A percentile compares a stretch with the other conserved stretches of the same genome.
Conservation (phyloP, 257 asterid genomes). For the Solanum corneliomulleri region DNA sequence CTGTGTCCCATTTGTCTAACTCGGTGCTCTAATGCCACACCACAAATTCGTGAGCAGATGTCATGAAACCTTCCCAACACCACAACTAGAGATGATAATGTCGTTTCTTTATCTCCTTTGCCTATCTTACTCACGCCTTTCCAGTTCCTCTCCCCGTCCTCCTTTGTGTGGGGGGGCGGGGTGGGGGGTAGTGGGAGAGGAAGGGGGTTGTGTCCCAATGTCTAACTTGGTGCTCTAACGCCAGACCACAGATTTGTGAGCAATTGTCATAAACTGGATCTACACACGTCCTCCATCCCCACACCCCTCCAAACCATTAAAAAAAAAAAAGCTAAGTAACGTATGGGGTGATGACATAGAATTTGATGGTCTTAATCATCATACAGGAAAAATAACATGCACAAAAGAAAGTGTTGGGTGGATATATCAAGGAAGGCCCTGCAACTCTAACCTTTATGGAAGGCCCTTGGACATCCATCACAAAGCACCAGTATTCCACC, state of each 20-base stretch:
- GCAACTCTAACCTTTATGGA: slow-evolving; percentile 73
- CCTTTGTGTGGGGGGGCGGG: not conserved
- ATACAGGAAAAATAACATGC: not conserved
- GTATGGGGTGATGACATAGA: not conserved
- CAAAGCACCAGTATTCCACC: slow-evolving; percentile 97
- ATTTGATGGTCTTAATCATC: not conserved
- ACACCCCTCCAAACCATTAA: not conserved
- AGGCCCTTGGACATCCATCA: slow-evolving; percentile 98
- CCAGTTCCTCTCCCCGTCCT: not conserved
- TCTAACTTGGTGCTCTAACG: not conserved
- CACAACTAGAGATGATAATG: not conserved
- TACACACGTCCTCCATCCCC: not conserved
- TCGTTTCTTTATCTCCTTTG: not conserved
- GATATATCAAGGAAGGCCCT: not conserved
- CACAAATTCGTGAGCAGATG: not conserved
- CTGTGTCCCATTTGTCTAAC: not conserved
- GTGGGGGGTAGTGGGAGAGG: not conserved
- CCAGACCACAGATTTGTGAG: not conserved
- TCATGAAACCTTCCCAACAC: not conserved
- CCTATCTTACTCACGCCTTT: not conserved
- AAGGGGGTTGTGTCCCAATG: not conserved
- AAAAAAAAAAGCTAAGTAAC: not conserved
- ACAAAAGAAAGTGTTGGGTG: not conserved
- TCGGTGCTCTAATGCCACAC: not conserved
- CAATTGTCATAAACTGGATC: not conserved